Percentiles rank a stretch among this genome's conserved stretches.
These are phyloP conservation scores for Penicillium coffeae DNA, from an alignment of 495 filamentous ascomycete genomes.

Conservation along the genomic window DNA sequence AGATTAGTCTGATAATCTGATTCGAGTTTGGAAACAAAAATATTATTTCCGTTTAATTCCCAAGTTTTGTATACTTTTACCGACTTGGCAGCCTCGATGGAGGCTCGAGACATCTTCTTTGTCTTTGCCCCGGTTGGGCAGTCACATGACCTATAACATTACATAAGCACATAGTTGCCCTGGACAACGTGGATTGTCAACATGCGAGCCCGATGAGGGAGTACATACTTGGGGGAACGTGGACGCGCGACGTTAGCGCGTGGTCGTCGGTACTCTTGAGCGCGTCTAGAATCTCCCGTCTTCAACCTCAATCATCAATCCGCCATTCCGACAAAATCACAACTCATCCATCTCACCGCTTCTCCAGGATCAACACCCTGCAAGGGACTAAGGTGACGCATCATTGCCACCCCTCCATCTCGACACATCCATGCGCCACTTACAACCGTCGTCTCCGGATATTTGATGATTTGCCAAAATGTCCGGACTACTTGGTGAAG, in stretches of 20 bases:
- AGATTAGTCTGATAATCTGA: too few relatives aligned
- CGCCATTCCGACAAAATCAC: background rate
- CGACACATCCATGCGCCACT: conserved; percentile 3
- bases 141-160: conserved; percentile 10
- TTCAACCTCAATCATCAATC: background rate
- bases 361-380: conserved; percentile 13
- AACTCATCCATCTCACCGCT: conserved; percentile 12
- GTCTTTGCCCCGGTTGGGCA: too few relatives aligned
- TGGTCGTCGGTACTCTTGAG: background rate
- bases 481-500: conserved; percentile 25
- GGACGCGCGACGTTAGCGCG: conserved; percentile 5
- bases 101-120: too few relatives aligned
- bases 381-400: conserved; percentile 8
- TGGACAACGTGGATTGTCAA: conserved; percentile 18
- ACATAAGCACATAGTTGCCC: conserved; percentile 20
- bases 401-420: background rate
- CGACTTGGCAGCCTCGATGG: too few relatives aligned
- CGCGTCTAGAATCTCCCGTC: background rate
- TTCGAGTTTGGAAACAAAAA: too few relatives aligned
- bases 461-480: conserved; percentile 9
- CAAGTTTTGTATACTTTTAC: too few relatives aligned
- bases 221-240: background rate
- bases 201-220: conserved; percentile 2
- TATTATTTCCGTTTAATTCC: too few relatives aligned
- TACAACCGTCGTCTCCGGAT: background rate